A percentile compares a stretch with the other conserved stretches of the same genome.
These are phyloP conservation scores for Taphrina wiesneri DNA, from an alignment of 1,139 yeast species.

Conservation along the genomic window DNA sequence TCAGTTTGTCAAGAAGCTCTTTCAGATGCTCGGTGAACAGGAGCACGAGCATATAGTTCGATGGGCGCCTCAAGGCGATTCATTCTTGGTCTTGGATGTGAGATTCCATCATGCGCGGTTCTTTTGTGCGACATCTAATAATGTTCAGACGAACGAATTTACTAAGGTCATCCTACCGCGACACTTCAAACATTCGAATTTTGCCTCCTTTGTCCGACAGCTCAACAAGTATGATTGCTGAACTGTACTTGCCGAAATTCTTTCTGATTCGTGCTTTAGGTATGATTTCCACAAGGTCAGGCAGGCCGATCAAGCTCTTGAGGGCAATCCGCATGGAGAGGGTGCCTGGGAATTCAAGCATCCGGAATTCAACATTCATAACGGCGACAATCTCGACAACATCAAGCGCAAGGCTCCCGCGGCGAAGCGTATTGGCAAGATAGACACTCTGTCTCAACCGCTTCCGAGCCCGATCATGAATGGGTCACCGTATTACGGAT, in stretches of 20 bases:
- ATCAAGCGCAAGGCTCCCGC: conserved; percentile 53
- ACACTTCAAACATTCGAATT: conserved; percentile 90
- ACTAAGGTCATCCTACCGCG: conserved; percentile 82
- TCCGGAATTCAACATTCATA: conserved; percentile 76
- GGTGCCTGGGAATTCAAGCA: conserved; percentile 95
- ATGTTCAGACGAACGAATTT: conserved; percentile 85
- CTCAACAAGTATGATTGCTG: conserved; percentile 64
- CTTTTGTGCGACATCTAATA: conserved; percentile 56
- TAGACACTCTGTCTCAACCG: conserved; percentile 1
- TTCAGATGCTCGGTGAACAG: conserved; percentile 79
- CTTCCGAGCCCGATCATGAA: conserved; percentile 15
- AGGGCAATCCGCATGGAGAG: conserved; percentile 64
- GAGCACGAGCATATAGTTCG: conserved; percentile 69
- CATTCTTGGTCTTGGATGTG: conserved; percentile 77
- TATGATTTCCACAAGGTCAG: conserved; percentile 95
- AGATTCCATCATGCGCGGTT: conserved; percentile 29
- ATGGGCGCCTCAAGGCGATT: conserved; percentile 82
- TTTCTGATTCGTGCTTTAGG: conserved; percentile 59
- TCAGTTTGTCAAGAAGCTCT: conserved; percentile 30
- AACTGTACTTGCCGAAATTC: conserved; percentile 91
- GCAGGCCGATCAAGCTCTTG: conserved; percentile 47
- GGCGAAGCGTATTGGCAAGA: conserved; percentile 38
- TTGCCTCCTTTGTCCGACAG: conserved; percentile 95
- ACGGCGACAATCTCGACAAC: conserved; percentile 68
- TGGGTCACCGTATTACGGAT: conserved; percentile 5